phyloP scores from a whole-genome alignment of 2,329 filamentous ascomycete species.

The Neofusicoccum parvum region DNA sequence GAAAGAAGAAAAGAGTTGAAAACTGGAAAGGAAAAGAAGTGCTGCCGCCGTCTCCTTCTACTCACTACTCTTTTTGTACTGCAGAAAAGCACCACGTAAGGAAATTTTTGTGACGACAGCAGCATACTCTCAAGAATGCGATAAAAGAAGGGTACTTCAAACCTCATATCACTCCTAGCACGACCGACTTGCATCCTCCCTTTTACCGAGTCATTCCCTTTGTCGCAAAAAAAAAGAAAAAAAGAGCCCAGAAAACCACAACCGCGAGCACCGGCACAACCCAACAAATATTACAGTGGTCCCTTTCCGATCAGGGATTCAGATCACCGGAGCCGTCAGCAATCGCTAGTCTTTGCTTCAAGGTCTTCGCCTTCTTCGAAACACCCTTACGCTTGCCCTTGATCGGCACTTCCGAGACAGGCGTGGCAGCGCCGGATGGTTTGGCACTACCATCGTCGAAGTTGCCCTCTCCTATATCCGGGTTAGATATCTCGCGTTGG shows the following conservation, averaged over 20 bases:
- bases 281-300: conserved; percentile 3
- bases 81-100: neutral
- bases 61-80: neutral
- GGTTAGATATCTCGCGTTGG: neutral
- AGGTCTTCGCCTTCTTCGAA: conserved; percentile 55
- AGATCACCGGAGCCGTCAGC: conserved; percentile 41
- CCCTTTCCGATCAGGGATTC: neutral
- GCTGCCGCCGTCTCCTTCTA: neutral
- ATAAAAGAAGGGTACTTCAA: neutral
- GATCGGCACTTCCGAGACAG: conserved; percentile 53
- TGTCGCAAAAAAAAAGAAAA: neutral
- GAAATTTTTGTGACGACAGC: neutral
- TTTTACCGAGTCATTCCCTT: neutral
- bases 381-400: conserved; percentile 60
- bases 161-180: neutral
- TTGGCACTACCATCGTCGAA: conserved; percentile 87
- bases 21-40: no score
- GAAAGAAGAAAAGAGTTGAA: no score
- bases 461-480: conserved; percentile 78
- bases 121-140: neutral
- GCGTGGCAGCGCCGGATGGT: conserved; percentile 82
- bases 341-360: conserved; percentile 52
- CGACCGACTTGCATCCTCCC: neutral
- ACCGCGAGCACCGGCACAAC: neutral
- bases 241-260: neutral